phyloP scores from a whole-genome alignment of 805 yeast genomes.

The Komagataella pseudopastoris region DNA sequence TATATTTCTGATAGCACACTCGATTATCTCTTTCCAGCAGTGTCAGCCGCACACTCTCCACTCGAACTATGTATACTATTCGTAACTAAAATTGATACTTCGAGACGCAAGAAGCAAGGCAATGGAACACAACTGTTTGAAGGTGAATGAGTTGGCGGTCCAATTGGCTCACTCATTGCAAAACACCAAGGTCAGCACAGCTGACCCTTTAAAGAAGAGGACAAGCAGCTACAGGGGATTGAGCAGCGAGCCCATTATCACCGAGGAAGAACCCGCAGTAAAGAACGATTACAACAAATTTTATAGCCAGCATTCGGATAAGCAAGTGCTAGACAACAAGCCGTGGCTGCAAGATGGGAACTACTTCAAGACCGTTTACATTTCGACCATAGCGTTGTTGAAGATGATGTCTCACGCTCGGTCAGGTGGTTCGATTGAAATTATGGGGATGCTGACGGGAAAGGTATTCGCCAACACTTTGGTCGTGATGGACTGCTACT shows the following conservation, averaged over 20 bases:
- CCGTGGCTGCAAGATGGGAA: slow-evolving; percentile 49
- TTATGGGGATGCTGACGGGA: slow-evolving; percentile 94
- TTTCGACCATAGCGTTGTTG: slow-evolving; percentile 58
- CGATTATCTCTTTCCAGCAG: not conserved
- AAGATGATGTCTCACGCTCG: slow-evolving; percentile 76
- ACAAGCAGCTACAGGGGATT: not conserved
- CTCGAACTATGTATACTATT: not conserved
- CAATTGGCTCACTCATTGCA: not conserved
- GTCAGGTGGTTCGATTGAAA: slow-evolving; percentile 76
- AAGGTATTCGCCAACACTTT: slow-evolving; percentile 41
- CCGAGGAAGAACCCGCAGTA: not conserved
- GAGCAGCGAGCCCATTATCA: not conserved
- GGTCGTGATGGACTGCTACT: slow-evolving; percentile 68
- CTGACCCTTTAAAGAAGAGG: not conserved
- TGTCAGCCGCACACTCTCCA: not conserved
- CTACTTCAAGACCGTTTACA: slow-evolving; percentile 46
- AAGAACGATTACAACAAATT: not conserved
- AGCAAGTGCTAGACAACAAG: slow-evolving; percentile 9
- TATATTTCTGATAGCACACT: not conserved
- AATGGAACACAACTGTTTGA: not conserved
- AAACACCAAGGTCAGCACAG: not conserved
- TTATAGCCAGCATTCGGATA: not conserved
- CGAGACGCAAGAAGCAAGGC: not conserved
- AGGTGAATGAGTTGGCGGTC: not conserved
- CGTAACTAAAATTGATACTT: not conserved